Percentiles rank a stretch among this genome's conserved stretches.
phyloP scores from a whole-genome alignment of 1,139 yeast species.

The Saccharomyces hybrid region DNA sequence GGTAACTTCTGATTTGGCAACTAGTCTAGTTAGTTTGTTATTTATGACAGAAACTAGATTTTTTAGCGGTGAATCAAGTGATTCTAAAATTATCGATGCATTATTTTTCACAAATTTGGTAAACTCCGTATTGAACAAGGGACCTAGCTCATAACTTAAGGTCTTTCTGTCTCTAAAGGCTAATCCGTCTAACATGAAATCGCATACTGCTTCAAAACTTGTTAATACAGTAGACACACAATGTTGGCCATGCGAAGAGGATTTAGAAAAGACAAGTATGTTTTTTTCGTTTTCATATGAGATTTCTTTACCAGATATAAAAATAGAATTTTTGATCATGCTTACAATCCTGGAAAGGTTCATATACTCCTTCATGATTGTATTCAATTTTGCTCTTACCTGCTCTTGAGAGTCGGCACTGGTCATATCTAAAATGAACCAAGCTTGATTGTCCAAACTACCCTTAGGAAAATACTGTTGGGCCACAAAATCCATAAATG shows the following conservation, averaged over 20 bases:
- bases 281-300: conserved; percentile 4
- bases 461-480: conserved; percentile 15
- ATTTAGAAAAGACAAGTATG: background rate
- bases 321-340: conserved; percentile 12
- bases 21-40: conserved; percentile 10
- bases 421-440: conserved; percentile 24
- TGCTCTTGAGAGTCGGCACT: conserved; percentile 19
- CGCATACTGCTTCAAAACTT: conserved; percentile 13
- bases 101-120: conserved; percentile 20
- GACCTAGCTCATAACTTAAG: conserved; percentile 16
- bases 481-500: conserved; percentile 14
- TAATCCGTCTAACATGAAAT: conserved; percentile 12
- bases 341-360: conserved; percentile 8
- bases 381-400: conserved; percentile 13
- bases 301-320: conserved; percentile 3
- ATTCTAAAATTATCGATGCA: conserved; percentile 17
- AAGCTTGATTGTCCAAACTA: conserved; percentile 16
- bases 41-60: conserved; percentile 10
- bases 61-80: conserved; percentile 9
- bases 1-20: conserved; percentile 4
- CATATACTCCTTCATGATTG: conserved; percentile 13
- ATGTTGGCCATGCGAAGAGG: background rate
- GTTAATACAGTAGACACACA: conserved; percentile 3
- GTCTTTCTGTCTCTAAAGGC: conserved; percentile 3
- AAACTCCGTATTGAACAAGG: conserved; percentile 19